Evolutionary conservation across 2,329 filamentous ascomycete species (phyloP), one percentile per base, ranked within the genome.

Genomic region (Clarireedia hainanense): DNA sequence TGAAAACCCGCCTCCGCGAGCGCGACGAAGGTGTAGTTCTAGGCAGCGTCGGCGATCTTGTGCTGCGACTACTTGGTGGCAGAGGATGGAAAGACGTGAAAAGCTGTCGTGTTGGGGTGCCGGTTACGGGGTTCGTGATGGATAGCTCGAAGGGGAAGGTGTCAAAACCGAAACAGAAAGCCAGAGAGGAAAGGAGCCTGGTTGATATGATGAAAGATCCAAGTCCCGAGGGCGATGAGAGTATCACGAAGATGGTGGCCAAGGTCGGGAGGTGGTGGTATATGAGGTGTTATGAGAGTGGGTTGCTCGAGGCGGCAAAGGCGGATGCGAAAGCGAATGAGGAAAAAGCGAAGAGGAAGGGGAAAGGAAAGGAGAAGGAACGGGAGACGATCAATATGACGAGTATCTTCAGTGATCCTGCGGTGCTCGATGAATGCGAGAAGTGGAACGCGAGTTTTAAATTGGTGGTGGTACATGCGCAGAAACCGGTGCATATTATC

Each of bases 211-310:
- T 90, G 71, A 83, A 79, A 30, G 85, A 89, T 61, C 78, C 84
- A 37, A 80, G 81, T n/a, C 77, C 82, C 0, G 75, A 80, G 14
- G 86, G 87, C 23, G 90, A 96, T 63, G 89, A 91, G 67, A 86
- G 84, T 62, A 96, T 97, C 67, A 89, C 90, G 14, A 91, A 89
- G 67, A 95, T 95, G 78, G 91, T 97, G 23, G 87, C 91, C 15
- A 86, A 85, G 60, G 92, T 97, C 10, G 92, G 91, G 2, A 81
- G 94, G 45, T 97, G 92, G 90, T 99, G 94, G 94, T 97, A 96
- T 72, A 88, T 84, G 9, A 83, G 88, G 52, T 96, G 92, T 75
- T 97, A 96, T 69, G 92, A 96, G 72, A 23, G 14, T 9, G 30
- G 30, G 30, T 34, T 34, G 10, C 30, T 34, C 10, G 39, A 42